phyloP scores from a whole-genome alignment of 2,329 filamentous ascomycete genomes.

The Paracamarosporium sp. region DNA sequence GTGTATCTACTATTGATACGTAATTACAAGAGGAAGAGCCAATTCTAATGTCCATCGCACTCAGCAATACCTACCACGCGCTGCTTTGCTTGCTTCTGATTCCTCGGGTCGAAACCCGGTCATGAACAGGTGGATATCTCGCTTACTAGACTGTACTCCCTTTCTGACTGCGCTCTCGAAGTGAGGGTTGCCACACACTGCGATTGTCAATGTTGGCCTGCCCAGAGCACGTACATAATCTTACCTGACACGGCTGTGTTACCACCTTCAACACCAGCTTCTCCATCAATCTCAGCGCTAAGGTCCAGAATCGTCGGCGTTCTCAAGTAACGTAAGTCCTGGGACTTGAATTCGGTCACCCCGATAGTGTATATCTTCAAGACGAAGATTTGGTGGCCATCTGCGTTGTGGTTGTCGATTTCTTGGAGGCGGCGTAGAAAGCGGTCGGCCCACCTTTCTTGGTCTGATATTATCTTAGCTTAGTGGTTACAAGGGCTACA shows the following conservation, averaged over 20 bases:
- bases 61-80: conserved; percentile 3
- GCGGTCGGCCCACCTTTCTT: conserved; percentile 12
- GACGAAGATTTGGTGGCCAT: conserved; percentile 4
- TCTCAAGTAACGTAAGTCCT: neutral
- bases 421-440: conserved; percentile 7
- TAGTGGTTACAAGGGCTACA: neutral
- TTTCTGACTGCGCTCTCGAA: conserved; percentile 16
- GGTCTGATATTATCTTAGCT: conserved; percentile 8
- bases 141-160: conserved; percentile 4
- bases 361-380: neutral
- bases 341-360: neutral
- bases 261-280: conserved; percentile 13
- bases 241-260: conserved; percentile 18
- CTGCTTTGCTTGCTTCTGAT: neutral
- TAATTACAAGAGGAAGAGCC: neutral
- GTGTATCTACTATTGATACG: neutral
- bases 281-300: conserved; percentile 5
- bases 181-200: conserved; percentile 16
- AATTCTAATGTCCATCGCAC: neutral
- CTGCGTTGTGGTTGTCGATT: conserved; percentile 9
- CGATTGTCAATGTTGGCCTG: neutral
- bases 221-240: neutral
- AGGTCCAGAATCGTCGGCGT: neutral
- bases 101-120: conserved; percentile 15
- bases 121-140: conserved; percentile 12